Conservation (phyloP, 2,329 filamentous ascomycete species). For the Hymenoscyphus occultus region DNA sequence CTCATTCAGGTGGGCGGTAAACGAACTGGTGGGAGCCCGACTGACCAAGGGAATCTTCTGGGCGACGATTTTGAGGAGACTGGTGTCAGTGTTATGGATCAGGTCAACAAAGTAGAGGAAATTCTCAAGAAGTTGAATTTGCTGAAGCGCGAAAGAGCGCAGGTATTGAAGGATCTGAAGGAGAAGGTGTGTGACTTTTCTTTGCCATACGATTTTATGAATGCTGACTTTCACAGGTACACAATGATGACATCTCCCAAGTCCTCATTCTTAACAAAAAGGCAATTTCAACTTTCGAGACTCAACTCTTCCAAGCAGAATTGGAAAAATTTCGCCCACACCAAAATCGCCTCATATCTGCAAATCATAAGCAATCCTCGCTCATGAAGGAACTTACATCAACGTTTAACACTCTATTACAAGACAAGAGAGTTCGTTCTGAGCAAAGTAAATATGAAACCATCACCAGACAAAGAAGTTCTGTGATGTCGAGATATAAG, state of each 20-base stretch:
- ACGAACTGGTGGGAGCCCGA: constrained; percentile 56
- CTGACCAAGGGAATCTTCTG: constrained; percentile 70
- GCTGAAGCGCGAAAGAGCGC: constrained; percentile 85
- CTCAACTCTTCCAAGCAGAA: constrained; percentile 88
- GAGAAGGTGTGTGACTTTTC: constrained; percentile 68
- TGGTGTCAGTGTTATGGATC: constrained; percentile 76
- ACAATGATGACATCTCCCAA: constrained; percentile 95
- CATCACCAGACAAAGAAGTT: constrained; percentile 77
- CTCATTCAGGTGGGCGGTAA: constrained; percentile 72
- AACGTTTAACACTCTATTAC: constrained; percentile 81
- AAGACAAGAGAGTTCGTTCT: constrained; percentile 88
- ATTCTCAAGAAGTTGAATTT: constrained; percentile 86
- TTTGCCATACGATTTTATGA: neutral
- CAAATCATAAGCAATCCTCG: constrained; percentile 90
- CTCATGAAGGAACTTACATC: constrained; percentile 92
- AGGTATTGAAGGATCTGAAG: constrained; percentile 94
- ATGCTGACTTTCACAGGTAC: constrained; percentile 57
- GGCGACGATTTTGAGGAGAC: constrained; percentile 88
- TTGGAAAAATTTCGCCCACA: constrained; percentile 96
- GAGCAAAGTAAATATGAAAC: constrained; percentile 95
- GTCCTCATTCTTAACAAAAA: constrained; percentile 98
- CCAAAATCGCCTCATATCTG: constrained; percentile 85
- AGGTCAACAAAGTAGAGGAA: constrained; percentile 86
- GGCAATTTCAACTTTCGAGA: constrained; percentile 86
- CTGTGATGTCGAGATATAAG: constrained; percentile 83